Evolutionary conservation across 2,329 filamentous ascomycete genomes (phyloP), one percentile per base, ranked within the genome.

Genomic region (Aspergillus floridensis): DNA sequence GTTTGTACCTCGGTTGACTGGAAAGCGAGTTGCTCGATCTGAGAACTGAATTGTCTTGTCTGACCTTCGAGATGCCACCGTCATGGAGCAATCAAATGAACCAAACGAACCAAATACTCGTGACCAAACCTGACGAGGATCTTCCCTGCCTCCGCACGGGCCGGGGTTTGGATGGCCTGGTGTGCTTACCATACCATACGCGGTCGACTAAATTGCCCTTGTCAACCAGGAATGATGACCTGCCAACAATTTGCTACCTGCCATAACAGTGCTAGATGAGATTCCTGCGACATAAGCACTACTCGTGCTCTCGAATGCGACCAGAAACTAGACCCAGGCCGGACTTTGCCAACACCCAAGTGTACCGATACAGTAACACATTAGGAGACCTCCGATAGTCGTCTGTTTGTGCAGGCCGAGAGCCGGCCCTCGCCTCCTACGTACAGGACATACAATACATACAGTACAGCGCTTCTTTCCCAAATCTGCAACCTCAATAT

Each of bases 181-280:
- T 29, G 16, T 44, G 12, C n/a, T 52, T 51, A 53, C 51, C 51
- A 44, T 53, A 53, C 32, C 32, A 41, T 53, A 53, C 51, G n/a
- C 16, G 19, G n/a, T 58, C 56, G 56, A 58, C 56, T 58, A 58
- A 58, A 58, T 58, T 54, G 19, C 56, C 56, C n/a, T 54, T 53
- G 44, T 49, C 11, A 59, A 31, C 22, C 38, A 44, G 16, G 38
- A 44, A 53, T 44, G 51, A 46, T 3, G 26, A 29, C 7, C 26
- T 29, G 26, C 26, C 26, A 29, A 29, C 26, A 29, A 29, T 29
- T 29, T 1, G 26, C 26, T 29, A 29, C 8, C 7, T 29, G 26
- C 32, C 32, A 35, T 16, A 16, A 16, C 16, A 44, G 38, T 44
- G 38, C 16, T 16, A n/a, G 38, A 19, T n/a, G 38, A 19, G 12